These are phyloP conservation scores for Xylariaceae sp. DNA, from an alignment of 2,329 filamentous ascomycete genomes.

Conservation along the genomic window DNA sequence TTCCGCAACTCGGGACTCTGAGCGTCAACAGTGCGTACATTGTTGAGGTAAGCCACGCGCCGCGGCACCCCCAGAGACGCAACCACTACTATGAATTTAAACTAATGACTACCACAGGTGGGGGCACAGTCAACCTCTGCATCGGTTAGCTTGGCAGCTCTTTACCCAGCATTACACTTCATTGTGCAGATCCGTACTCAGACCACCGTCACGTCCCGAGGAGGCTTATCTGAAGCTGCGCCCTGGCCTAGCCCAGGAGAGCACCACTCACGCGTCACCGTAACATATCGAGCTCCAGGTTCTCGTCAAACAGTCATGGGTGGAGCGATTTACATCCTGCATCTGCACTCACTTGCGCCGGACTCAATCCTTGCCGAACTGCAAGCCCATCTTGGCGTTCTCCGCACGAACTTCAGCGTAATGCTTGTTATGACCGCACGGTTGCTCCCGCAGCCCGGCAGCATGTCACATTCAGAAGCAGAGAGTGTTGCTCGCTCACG, in stretches of 20 bases:
- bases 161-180: slow-evolving; percentile 37
- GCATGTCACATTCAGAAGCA: slow-evolving; percentile 23
- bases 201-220: neutral
- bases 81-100: neutral
- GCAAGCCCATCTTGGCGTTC: slow-evolving; percentile 41
- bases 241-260: neutral
- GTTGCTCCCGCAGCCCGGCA: neutral
- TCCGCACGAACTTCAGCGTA: slow-evolving; percentile 37
- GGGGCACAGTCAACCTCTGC: neutral
- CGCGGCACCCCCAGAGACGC: too few relatives aligned
- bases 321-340: slow-evolving; percentile 46
- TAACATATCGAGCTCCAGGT: slow-evolving; percentile 32
- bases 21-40: too few relatives aligned
- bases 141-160: slow-evolving; percentile 21
- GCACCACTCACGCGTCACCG: neutral
- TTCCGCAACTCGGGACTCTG: too few relatives aligned
- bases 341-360: slow-evolving; percentile 28
- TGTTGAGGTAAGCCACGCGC: neutral
- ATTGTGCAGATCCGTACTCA: slow-evolving; percentile 34
- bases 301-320: slow-evolving; percentile 39
- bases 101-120: neutral
- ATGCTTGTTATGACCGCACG: slow-evolving; percentile 39
- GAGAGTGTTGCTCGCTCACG: slow-evolving; percentile 37
- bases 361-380: slow-evolving; percentile 39
- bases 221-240: too few relatives aligned